Base-by-base conservation (phyloP, 306 rosid species). In the Sicyos edulis region DNA sequence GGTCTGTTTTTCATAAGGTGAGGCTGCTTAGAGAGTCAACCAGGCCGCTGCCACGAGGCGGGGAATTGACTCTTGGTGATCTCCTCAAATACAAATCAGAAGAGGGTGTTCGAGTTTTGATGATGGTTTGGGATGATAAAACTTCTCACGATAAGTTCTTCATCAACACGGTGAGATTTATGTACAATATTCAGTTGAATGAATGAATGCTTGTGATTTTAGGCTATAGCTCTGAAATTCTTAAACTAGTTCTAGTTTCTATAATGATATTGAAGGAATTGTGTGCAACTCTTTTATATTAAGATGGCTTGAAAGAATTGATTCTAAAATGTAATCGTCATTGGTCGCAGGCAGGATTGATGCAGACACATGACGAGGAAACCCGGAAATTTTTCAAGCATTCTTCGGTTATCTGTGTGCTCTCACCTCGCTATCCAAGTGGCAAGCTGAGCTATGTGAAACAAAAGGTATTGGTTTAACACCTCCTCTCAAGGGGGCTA, bases 331-430 rank as follows among this genome's bases (percentile, higher is more conserved):
- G 66, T 44, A 53, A 3, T 19, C 53, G 40, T 70, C 26, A 3
- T 85, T 72, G 44, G 76, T 56, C 85, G 88, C 88, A 91, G 96
- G 24, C 42, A 9, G 99, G 99, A 76, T 78, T 91, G 62, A 95
- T 95, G 99, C 77, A 47, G 75, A 95, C 99, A 7, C 99, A 91
- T 75, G 99, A 95, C 74, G 97, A 95, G 74, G 97, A 95, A 72
- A 95, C 96, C 9, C 73, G 15, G 70, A 89, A 81, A 75, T 91
- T 95, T 82, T 95, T 95, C 82, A 95, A 87, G 74, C 92, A 88
- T 82, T 95, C 99, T 13, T 95, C 97, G 54, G 99, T 95, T 16
- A 91, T 66, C 72, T 95, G 95, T 79, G 92, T 91, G 75, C 76
- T 93, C 61, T 81, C 92, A 16, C 89, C 99, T 78, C 90, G 99